Evolutionary conservation across 2,329 filamentous ascomycete genomes (phyloP), one percentile per base, ranked within the genome.

Genomic region (Cytospora leucostoma): DNA sequence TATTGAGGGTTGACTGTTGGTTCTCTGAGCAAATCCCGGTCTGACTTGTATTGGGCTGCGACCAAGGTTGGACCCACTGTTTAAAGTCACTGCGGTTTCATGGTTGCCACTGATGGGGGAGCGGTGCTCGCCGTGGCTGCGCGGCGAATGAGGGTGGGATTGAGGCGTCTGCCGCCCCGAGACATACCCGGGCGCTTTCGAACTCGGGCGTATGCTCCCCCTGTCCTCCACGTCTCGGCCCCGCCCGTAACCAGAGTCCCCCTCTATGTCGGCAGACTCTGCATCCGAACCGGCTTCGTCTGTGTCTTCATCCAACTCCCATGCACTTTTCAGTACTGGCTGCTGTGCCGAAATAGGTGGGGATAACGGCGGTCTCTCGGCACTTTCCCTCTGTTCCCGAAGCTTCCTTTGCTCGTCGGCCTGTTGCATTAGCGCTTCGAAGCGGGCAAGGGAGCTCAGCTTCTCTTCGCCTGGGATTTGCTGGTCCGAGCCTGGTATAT

Each of bases 381-480:
- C 64, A 37, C 61, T 27, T 59, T 71, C 70, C 27, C 72, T 70
- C 10, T 76, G 74, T 50, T 78, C 75, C 34, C 75, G 75, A 56
- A 76, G 76, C 68, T 76, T 76, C 62, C 78, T 75, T 58, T 79
- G 82, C 62, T 81, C 79, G 47, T 89, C 87, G 21, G 78, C 77
- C 67, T 88, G 84, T 27, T 80, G 78, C 87, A 89, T 89, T 51
- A 89, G 72, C 3, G 86, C 86, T 59, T 89, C 87, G 60, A 89
- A 89, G 27, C 85, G 80, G 11, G 86, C 87, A 37, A 89, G 77
- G 0, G 86, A 89, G 67, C 82, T 88, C 17, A 88, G 75, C 64
- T 88, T 87, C 67, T 88, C 85, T 65, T 87, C 84, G 4, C 85
- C 85, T 0, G 82, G 80, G 2, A 79, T 17, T 1, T 74, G 68